phyloP scores from a whole-genome alignment of 75 land plant genomes.

The Picea sitchensis region DNA sequence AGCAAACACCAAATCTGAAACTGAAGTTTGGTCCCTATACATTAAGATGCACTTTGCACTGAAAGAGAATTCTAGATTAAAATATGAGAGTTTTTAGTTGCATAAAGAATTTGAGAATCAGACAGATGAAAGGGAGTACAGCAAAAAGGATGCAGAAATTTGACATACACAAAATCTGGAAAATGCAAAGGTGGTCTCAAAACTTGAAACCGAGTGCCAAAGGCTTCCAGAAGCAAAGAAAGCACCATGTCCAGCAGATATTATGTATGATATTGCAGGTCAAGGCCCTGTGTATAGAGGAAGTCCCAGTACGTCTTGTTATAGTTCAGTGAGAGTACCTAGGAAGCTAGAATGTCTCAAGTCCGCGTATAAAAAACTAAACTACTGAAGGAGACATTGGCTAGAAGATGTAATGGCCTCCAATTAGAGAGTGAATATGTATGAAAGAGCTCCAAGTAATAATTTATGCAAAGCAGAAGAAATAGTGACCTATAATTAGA shows the following conservation, averaged over 20 bases:
- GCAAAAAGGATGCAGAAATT: too few relatives aligned
- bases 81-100: conserved; percentile 21
- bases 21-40: background rate
- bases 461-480: background rate
- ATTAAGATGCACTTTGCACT: conserved; percentile 6
- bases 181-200: too few relatives aligned
- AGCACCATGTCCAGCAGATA: background rate
- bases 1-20: conserved; percentile 9
- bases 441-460: too few relatives aligned
- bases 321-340: too few relatives aligned
- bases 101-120: conserved; percentile 20
- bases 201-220: too few relatives aligned
- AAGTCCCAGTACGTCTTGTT: background rate
- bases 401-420: background rate
- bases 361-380: too few relatives aligned
- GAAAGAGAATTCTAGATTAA: conserved; percentile 28
- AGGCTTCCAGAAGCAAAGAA: background rate
- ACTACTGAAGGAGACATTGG: background rate
- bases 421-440: background rate
- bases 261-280: too few relatives aligned
- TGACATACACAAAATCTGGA: too few relatives aligned
- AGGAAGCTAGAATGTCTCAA: too few relatives aligned
- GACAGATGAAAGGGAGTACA: too few relatives aligned
- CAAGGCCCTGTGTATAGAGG: background rate
- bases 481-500: background rate